Percentiles rank a stretch among this genome's conserved stretches.
Conservation (phyloP, 176 grass and related monocot genomes). For the Puccinellia tenuiflora region DNA sequence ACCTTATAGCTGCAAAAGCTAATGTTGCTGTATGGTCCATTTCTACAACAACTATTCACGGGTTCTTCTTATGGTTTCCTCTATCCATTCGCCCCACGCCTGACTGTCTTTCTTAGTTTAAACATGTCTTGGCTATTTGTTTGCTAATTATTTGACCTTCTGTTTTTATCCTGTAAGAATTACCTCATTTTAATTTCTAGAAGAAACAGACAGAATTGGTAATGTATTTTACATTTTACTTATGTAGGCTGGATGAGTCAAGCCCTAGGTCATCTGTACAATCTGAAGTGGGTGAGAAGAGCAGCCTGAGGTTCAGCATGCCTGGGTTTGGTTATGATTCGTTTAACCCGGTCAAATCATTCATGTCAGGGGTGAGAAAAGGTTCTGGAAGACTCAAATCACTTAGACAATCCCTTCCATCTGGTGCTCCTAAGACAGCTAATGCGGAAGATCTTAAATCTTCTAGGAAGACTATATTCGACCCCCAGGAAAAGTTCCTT, state of each 20-base stretch:
- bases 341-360: slow-evolving; percentile 32
- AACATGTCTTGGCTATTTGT: not conserved
- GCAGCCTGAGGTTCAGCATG: slow-evolving; percentile 33
- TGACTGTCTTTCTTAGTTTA: not conserved
- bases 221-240: not conserved
- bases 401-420: slow-evolving; percentile 34
- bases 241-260: slow-evolving; percentile 70
- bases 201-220: not conserved
- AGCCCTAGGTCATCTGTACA: slow-evolving; percentile 65
- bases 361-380: slow-evolving; percentile 35
- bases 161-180: not conserved
- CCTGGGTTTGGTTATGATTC: slow-evolving; percentile 34
- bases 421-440: slow-evolving; percentile 53
- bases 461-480: slow-evolving; percentile 59
- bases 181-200: not conserved
- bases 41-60: not conserved
- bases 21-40: not conserved
- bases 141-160: not conserved
- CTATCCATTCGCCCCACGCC: not conserved
- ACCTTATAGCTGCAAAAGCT: not conserved
- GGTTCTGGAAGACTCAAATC: slow-evolving; percentile 41
- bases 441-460: slow-evolving; percentile 68
- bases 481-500: slow-evolving; percentile 76
- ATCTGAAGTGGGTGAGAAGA: slow-evolving; percentile 46
- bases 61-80: not conserved